Conservation (phyloP, 176 grass and related monocot species). For the Olyra latifolia region DNA sequence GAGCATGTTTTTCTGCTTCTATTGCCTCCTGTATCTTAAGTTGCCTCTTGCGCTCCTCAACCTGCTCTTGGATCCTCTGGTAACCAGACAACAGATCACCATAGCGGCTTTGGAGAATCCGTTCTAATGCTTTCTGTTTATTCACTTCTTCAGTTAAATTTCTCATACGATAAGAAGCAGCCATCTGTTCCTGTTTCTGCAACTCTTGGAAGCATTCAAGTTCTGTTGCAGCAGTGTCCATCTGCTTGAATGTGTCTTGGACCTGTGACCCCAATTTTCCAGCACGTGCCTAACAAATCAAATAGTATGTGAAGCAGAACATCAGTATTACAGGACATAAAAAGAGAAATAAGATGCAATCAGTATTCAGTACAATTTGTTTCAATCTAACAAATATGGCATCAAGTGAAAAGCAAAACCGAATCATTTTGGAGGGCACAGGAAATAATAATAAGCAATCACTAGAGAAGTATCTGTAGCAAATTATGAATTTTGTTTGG, state of each 20-base stretch:
- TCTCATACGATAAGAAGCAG: slow-evolving; percentile 59
- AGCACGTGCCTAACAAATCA: slow-evolving; percentile 51
- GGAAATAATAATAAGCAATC: not conserved
- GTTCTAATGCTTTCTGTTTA: slow-evolving; percentile 77
- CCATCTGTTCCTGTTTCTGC: slow-evolving; percentile 84
- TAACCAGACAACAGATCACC: slow-evolving; percentile 58
- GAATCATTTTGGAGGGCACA: not conserved
- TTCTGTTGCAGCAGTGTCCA: slow-evolving; percentile 79
- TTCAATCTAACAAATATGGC: slow-evolving; percentile 3
- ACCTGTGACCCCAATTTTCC: slow-evolving; percentile 73
- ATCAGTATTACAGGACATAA: slow-evolving; percentile 7
- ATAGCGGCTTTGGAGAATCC: slow-evolving; percentile 58
- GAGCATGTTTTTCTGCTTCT: slow-evolving; percentile 34
- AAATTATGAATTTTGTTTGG: not conserved
- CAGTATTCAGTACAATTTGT: slow-evolving; percentile 7
- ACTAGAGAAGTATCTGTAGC: not conserved
- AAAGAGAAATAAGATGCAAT: not conserved
- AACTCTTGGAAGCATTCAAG: slow-evolving; percentile 85
- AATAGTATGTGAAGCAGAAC: slow-evolving; percentile 16
- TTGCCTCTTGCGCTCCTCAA: slow-evolving; percentile 62
- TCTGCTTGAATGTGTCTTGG: slow-evolving; percentile 84
- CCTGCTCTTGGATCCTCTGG: slow-evolving; percentile 53
- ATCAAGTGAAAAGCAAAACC: not conserved
- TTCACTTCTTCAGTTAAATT: slow-evolving; percentile 71
- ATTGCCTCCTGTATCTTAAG: slow-evolving; percentile 25